phyloP scores from a whole-genome alignment of 1,284 basidiomycete species.

The Boletus austroedulis region DNA sequence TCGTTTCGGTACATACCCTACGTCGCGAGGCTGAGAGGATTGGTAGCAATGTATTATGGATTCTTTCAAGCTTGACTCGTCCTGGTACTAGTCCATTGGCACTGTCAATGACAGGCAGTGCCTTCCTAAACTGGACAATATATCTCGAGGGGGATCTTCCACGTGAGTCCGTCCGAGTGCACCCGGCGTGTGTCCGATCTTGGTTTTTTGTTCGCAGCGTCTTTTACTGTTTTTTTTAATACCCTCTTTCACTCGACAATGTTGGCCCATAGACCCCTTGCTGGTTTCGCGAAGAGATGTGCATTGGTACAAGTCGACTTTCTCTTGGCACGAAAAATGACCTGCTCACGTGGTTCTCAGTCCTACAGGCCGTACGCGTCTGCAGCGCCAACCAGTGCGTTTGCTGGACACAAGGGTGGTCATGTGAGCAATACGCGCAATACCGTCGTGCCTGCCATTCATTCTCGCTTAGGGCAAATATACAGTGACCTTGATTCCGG shows the following conservation, averaged over 20 bases:
- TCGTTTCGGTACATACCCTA: conserved; percentile 5
- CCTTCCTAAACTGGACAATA: conserved; percentile 12
- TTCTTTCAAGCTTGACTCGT: not conserved
- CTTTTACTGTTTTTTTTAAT: conserved; percentile 1
- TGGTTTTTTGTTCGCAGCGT: conserved; percentile 7
- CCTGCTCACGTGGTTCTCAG: conserved; percentile 37
- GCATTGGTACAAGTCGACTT: conserved; percentile 41
- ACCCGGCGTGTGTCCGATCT: conserved; percentile 16
- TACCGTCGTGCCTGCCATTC: conserved; percentile 1
- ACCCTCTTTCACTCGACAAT: conserved; percentile 38
- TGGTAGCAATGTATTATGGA: conserved; percentile 15
- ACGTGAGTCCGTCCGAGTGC: conserved; percentile 26
- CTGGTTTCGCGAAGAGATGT: conserved; percentile 49
- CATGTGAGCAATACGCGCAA: conserved; percentile 55
- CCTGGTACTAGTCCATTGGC: too few species aligned
- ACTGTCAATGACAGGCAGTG: not conserved
- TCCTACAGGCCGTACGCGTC: conserved; percentile 64
- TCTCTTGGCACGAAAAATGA: conserved; percentile 9
- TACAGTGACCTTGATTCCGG: conserved; percentile 88
- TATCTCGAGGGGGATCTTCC: conserved; percentile 2
- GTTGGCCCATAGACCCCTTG: conserved; percentile 56
- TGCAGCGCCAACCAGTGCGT: conserved; percentile 78
- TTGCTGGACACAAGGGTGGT: conserved; percentile 82
- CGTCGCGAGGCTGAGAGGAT: not conserved
- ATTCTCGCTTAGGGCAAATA: conserved; percentile 77